Conservation (phyloP, 208 protist species). For the Crithidia sp. region DNA sequence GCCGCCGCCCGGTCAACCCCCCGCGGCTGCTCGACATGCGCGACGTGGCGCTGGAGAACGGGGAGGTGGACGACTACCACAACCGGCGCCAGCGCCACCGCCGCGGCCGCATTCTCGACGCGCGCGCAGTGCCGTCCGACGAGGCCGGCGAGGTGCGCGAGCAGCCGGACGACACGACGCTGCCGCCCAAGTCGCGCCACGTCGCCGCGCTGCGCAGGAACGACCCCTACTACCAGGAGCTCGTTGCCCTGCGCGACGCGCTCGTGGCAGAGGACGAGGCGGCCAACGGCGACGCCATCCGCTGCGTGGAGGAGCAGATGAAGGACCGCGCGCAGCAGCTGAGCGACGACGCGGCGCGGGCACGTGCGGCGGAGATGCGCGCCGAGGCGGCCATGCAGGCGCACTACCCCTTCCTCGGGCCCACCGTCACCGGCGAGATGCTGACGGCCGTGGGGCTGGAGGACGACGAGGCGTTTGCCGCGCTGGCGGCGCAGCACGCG, state of each 20-base stretch:
- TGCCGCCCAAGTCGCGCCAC: conserved; percentile 24
- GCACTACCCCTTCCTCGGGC: too few relatives aligned
- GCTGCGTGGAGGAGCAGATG: conserved; percentile 22
- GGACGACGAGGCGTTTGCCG: too few relatives aligned
- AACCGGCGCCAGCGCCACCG: conserved; percentile 22
- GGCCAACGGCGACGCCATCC: not conserved
- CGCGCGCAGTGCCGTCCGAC: too few relatives aligned
- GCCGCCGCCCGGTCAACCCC: not conserved
- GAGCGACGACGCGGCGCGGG: conserved; percentile 15
- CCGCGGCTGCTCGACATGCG: conserved; percentile 40
- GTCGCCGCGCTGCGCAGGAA: too few relatives aligned
- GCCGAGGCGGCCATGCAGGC: too few relatives aligned
- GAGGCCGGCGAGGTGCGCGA: conserved; percentile 6
- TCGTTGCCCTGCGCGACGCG: too few relatives aligned
- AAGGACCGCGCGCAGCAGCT: conserved; percentile 39
- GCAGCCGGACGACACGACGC: conserved; percentile 13
- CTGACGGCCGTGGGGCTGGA: conserved; percentile 24
- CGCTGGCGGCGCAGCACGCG: conserved; percentile 22
- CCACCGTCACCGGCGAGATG: not conserved
- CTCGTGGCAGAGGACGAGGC: not conserved
- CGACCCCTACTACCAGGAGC: too few relatives aligned
- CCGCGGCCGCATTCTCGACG: too few relatives aligned
- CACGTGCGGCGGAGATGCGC: too few relatives aligned
- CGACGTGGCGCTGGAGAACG: conserved; percentile 37
- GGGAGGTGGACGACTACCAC: conserved; percentile 35